A percentile compares a stretch with the other conserved stretches of the same genome.
These are phyloP conservation scores for Akebia trifoliata DNA, from an alignment of 164 flowering plant genomes.

Conservation along the genomic window DNA sequence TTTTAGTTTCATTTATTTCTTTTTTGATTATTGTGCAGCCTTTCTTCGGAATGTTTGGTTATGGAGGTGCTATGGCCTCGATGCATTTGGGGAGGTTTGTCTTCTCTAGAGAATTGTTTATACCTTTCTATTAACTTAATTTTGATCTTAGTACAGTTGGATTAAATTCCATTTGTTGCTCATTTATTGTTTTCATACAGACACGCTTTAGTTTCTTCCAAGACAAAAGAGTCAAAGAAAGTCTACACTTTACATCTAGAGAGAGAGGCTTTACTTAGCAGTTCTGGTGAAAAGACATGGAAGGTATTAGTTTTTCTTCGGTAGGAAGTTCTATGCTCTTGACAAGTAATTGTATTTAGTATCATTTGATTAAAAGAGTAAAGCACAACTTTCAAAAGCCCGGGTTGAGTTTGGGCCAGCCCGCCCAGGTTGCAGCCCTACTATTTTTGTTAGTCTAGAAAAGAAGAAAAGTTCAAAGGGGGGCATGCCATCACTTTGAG, in stretches of 20 bases:
- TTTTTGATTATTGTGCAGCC: slow-evolving; percentile 44
- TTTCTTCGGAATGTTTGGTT: slow-evolving; percentile 87
- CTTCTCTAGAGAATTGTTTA: not conserved
- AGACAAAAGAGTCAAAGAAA: slow-evolving; percentile 55
- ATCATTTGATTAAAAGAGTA: too few relatives aligned
- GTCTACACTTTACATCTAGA: slow-evolving; percentile 50
- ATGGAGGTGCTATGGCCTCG: slow-evolving; percentile 74
- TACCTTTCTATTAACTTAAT: not conserved
- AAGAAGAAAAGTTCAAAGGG: too few relatives aligned
- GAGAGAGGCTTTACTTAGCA: slow-evolving; percentile 49
- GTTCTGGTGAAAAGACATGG: slow-evolving; percentile 45
- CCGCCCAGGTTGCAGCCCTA: too few relatives aligned
- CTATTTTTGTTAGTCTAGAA: too few relatives aligned
- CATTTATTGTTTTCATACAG: slow-evolving; percentile 25
- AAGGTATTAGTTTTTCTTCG: slow-evolving; percentile 32
- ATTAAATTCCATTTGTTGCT: not conserved
- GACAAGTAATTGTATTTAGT: not conserved
- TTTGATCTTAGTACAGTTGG: not conserved
- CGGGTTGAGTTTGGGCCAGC: too few relatives aligned
- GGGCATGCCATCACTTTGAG: too few relatives aligned
- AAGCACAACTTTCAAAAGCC: too few relatives aligned
- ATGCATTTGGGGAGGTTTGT: slow-evolving; percentile 78
- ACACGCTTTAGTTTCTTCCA: slow-evolving; percentile 63
- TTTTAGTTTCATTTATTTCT: not conserved
- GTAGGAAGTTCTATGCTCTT: not conserved